Conservation (phyloP, 176 grass and related monocot genomes). For the Pontederia crassipes region DNA sequence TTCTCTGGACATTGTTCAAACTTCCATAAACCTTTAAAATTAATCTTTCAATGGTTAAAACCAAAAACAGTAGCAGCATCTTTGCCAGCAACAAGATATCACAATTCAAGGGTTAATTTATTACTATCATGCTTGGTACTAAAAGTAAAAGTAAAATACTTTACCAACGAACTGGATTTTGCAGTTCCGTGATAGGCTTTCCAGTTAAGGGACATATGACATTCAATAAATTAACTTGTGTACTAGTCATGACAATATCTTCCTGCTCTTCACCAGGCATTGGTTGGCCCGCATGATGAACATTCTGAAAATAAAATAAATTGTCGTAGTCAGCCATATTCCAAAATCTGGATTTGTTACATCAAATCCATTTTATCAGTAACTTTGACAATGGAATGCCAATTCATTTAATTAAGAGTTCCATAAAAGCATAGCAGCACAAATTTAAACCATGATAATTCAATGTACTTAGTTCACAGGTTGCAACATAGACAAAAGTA, state of each 20-base stretch:
- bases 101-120: background rate
- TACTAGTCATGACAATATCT: conserved; percentile 84
- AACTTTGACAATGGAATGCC: no score
- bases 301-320: conserved; percentile 39
- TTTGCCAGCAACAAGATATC: background rate
- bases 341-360: background rate
- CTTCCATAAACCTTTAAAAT: no score
- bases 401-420: no score
- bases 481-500: no score
- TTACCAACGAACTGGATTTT: conserved; percentile 78
- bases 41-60: no score
- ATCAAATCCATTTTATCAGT: background rate
- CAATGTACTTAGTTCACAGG: no score
- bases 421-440: no score
- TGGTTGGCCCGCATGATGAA: conserved; percentile 70
- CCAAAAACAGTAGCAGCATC: no score
- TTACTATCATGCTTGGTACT: background rate
- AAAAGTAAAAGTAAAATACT: conserved; percentile 6
- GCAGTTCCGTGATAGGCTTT: conserved; percentile 61
- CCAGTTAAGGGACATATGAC: conserved; percentile 56
- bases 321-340: background rate
- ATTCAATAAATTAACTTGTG: conserved; percentile 52
- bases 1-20: no score
- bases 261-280: conserved; percentile 97
- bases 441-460: no score